Evolutionary conservation across 2,329 filamentous ascomycete genomes (phyloP), one percentile per base, ranked within the genome.

Genomic region (Ceratocystis variospora): DNA sequence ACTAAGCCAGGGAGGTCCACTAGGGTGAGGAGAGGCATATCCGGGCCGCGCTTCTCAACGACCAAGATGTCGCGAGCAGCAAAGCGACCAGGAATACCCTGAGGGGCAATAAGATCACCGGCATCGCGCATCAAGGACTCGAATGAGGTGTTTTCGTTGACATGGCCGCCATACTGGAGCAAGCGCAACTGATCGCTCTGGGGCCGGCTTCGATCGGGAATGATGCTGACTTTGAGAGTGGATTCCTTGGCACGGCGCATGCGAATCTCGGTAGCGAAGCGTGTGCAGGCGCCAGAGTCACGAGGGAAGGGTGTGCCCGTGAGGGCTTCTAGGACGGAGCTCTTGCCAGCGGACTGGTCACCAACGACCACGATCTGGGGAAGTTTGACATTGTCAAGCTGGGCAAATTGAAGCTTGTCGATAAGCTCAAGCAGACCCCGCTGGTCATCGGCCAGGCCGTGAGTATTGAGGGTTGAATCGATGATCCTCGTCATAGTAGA

Each of bases 311-410:
- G 79, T 8, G 84, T 83, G 28, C 82, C 82, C 0, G 83, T 85
- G 46, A 87, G 77, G n/a, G 83, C 83, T 70, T 86, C 83, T 1
- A 87, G 78, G 0, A 85, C 81, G 3, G 83, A 86, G 70, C 81
- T 84, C 73, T 87, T 87, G 22, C 84, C 84, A 5, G 82, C 80
- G 1, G 82, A 85, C 73, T 86, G 83, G 71, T 86, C 83, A 37
- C 84, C 83, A 44, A 84, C 84, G 28, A 86, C 83, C 61, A 86
- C 83, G 45, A 87, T 81, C 71, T 87, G 83, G 0, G 82, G 83
- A 0, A 85, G 76, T 61, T 79, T 78, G 70, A 81, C 75, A 72
- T 80, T 79, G 71, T 82, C 75, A 72, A 82, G 73, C 71, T 82
- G 76, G 68, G 77, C 74, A 73, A 80, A 77, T 71, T 80, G 78